Evolutionary conservation across 2,329 filamentous ascomycete species (phyloP).

Genomic region (Neocatenulostroma microsporum): DNA sequence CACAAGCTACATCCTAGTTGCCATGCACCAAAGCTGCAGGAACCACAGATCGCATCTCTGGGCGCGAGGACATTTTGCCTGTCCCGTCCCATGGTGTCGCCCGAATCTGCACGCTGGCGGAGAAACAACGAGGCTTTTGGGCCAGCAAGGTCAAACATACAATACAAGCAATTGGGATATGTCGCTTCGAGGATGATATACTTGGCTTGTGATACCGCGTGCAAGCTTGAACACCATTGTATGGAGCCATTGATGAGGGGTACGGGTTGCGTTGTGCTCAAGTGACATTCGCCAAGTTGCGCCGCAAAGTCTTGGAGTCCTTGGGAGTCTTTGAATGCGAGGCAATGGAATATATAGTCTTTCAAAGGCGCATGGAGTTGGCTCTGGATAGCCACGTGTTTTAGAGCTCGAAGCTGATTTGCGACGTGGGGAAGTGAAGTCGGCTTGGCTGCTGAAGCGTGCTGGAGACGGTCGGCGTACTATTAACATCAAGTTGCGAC

Average conservation of each 20-base stretch:
- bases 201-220: neutral
- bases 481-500: no score
- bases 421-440: neutral
- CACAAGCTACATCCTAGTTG: neutral
- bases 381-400: neutral
- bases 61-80: slow-evolving; percentile 2
- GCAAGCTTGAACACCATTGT: neutral
- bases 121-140: no score
- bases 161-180: neutral
- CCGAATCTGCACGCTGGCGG: no score
- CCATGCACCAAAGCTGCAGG: slow-evolving; percentile 1
- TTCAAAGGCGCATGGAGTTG: no score
- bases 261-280: no score
- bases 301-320: neutral
- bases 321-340: no score
- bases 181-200: no score
- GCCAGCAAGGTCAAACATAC: neutral
- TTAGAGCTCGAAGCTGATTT: neutral
- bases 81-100: no score
- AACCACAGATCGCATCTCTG: neutral
- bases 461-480: no score
- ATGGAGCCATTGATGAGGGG: no score
- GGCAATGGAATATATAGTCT: no score
- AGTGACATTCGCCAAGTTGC: neutral
- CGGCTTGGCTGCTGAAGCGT: neutral